phyloP scores from a whole-genome alignment of 345 rosid species.

The Moricandia arvensis region DNA sequence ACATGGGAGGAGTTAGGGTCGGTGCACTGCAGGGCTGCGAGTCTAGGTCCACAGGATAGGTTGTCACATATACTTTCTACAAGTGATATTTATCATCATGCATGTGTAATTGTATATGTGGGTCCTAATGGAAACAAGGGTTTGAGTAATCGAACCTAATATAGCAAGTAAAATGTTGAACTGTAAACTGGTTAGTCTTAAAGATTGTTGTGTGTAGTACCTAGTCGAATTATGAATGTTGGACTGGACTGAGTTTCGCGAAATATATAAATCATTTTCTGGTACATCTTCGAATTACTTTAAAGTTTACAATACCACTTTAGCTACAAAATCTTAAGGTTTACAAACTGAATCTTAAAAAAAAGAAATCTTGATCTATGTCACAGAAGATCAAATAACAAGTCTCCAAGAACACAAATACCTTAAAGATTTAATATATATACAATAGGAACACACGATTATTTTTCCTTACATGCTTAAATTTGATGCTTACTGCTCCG shows the following conservation, averaged over 20 bases:
- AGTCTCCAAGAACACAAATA: constrained; percentile 2
- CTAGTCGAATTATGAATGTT: background rate
- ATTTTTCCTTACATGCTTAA: constrained; percentile 25
- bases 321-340: constrained; percentile 5
- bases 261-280: background rate
- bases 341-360: background rate
- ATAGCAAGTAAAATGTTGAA: background rate
- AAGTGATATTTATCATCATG: background rate
- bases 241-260: background rate
- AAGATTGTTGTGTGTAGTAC: background rate
- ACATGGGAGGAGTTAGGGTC: too few species aligned
- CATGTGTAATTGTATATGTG: background rate
- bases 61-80: too few species aligned
- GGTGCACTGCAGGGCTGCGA: too few species aligned
- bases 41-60: too few species aligned
- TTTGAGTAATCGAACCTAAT: background rate
- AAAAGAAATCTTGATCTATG: background rate
- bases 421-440: background rate
- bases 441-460: constrained; percentile 1
- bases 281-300: constrained; percentile 11
- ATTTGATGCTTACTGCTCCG: background rate
- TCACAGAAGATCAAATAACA: constrained; percentile 9
- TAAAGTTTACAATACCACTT: background rate
- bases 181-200: background rate
- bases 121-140: constrained; percentile 5